Conservation (phyloP, 306 rosid species). For the Begonia fuchsioides region DNA sequence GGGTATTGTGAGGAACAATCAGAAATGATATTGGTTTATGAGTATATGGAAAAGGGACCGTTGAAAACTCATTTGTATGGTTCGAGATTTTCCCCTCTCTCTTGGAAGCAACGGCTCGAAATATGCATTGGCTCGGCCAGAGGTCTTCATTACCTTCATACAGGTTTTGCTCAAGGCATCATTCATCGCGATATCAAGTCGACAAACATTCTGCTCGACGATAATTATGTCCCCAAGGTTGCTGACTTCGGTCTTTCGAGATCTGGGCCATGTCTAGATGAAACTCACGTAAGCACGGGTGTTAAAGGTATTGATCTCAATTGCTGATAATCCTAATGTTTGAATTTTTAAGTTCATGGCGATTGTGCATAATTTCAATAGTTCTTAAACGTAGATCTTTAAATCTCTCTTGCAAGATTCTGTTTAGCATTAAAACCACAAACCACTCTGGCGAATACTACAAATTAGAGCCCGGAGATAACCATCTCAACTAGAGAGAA, state of each 20-base stretch:
- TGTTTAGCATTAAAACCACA: too few relatives aligned
- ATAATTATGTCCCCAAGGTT: slow-evolving; percentile 77
- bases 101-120: slow-evolving; percentile 97
- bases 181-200: slow-evolving; percentile 98
- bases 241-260: slow-evolving; percentile 99
- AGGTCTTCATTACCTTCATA: slow-evolving; percentile 88
- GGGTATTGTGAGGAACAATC: slow-evolving; percentile 91
- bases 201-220: slow-evolving; percentile 81
- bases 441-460: too few relatives aligned
- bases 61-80: slow-evolving; percentile 75
- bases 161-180: slow-evolving; percentile 91
- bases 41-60: slow-evolving; percentile 84
- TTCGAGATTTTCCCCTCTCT: slow-evolving; percentile 30
- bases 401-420: too few relatives aligned
- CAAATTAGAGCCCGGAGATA: too few relatives aligned
- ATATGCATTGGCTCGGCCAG: slow-evolving; percentile 71
- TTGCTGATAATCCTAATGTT: too few relatives aligned
- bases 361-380: too few relatives aligned
- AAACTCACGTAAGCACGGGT: slow-evolving; percentile 90
- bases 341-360: too few relatives aligned
- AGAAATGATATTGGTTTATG: slow-evolving; percentile 92
- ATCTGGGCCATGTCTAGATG: slow-evolving; percentile 76
- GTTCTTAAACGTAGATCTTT: too few relatives aligned
- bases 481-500: too few relatives aligned
- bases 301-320: slow-evolving; percentile 23